A percentile compares a stretch with the other conserved stretches of the same genome.
Evolutionary conservation across 371 early-diverging fungal species (phyloP).

Genomic region (Mucor velutinosus): DNA sequence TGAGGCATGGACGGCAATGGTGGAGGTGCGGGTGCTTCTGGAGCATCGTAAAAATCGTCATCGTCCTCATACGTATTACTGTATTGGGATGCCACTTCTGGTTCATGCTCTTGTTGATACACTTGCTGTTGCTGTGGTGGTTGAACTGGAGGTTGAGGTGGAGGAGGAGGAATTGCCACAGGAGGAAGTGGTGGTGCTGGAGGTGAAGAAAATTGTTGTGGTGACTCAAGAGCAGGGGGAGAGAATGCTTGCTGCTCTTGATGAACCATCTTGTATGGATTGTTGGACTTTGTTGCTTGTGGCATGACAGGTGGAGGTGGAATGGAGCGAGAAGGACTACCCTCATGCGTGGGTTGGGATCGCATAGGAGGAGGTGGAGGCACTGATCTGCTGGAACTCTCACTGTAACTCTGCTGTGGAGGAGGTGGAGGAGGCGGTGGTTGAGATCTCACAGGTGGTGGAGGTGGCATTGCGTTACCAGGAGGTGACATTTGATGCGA

Average conservation of each 20-base stretch:
- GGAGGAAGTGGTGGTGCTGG: constrained; percentile 10
- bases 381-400: background rate
- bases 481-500: constrained; percentile 4
- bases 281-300: constrained; percentile 19
- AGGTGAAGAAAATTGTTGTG: background rate
- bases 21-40: constrained; percentile 28
- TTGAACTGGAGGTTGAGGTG: constrained; percentile 1
- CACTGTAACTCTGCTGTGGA: background rate
- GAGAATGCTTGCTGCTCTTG: background rate
- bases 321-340: background rate
- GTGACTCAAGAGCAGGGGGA: background rate
- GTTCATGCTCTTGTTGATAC: background rate
- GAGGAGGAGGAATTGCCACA: background rate
- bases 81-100: background rate
- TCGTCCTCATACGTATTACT: constrained; percentile 12
- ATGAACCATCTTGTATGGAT: constrained; percentile 21
- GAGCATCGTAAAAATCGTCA: constrained; percentile 28
- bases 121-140: constrained; percentile 4
- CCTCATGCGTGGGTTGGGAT: background rate
- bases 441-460: background rate
- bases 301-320: background rate
- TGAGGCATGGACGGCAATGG: constrained; percentile 16
- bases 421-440: background rate
- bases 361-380: constrained; percentile 14
- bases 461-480: background rate